Conservation (phyloP, 2,329 filamentous ascomycete species). For the Aspergillus bombycis region DNA sequence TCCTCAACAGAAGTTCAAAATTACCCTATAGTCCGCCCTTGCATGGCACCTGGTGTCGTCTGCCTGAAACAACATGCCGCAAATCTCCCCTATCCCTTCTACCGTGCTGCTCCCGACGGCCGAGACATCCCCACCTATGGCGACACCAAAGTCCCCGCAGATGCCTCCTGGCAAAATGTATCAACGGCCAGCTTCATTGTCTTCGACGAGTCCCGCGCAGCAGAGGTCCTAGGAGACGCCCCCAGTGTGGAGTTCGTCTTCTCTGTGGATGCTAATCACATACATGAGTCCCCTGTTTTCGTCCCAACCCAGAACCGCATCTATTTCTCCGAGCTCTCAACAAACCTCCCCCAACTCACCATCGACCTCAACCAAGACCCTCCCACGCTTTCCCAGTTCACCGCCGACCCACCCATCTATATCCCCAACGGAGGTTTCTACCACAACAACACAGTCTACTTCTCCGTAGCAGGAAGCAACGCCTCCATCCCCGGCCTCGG, state of each 20-base stretch:
- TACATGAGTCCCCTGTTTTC: conserved; percentile 8
- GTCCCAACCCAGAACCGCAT: conserved; percentile 6
- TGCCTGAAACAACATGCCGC: background rate
- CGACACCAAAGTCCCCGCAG: background rate
- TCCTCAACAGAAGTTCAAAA: background rate
- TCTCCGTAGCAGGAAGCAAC: background rate
- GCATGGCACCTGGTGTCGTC: background rate
- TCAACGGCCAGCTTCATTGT: conserved; percentile 4
- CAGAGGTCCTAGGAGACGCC: background rate
- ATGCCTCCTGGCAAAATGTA: background rate
- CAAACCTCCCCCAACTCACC: conserved; percentile 3
- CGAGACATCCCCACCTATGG: background rate
- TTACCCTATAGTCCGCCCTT: background rate
- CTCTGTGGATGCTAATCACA: background rate
- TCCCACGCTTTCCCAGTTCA: conserved; percentile 2
- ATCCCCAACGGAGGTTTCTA: conserved; percentile 9
- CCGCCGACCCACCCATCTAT: conserved; percentile 7
- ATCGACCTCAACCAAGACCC: conserved; percentile 9
- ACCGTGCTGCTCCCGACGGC: background rate
- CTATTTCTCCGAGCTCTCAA: conserved; percentile 6
- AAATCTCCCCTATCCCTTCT: background rate
- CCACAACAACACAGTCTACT: conserved; percentile 9
- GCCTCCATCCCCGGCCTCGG: background rate
- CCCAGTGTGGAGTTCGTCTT: conserved; percentile 9
- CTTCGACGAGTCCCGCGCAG: conserved; percentile 7